Percentiles rank a stretch among this genome's conserved stretches.
phyloP scores from a whole-genome alignment of 345 rosid genomes.

The Viola odorata region DNA sequence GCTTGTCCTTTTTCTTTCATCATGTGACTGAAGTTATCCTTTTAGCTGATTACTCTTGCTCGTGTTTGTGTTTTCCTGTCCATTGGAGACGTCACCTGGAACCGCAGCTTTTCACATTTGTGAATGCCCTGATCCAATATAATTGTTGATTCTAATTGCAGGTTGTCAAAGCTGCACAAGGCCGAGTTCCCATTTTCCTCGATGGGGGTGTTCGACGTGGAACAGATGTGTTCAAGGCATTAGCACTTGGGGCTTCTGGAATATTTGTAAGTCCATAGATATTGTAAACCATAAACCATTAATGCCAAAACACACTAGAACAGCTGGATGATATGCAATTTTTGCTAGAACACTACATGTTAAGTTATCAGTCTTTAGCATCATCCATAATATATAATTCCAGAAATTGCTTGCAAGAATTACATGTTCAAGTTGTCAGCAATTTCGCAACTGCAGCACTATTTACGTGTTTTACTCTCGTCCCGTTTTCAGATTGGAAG shows the following conservation, averaged over 20 bases:
- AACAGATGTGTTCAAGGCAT: constrained; percentile 95
- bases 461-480: neutral
- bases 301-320: too few species aligned
- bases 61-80: neutral
- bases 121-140: too few species aligned
- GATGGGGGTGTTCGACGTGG: constrained; percentile 98
- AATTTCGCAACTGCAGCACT: neutral
- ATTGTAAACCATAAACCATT: too few species aligned
- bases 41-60: too few species aligned
- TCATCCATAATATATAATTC: too few species aligned
- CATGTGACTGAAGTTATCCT: too few species aligned
- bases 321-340: too few species aligned
- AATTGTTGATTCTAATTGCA: constrained; percentile 14
- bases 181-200: constrained; percentile 80
- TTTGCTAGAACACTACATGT: too few species aligned
- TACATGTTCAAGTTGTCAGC: neutral
- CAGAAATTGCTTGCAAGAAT: neutral
- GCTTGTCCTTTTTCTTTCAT: neutral
- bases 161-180: constrained; percentile 89
- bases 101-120: too few species aligned
- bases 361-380: too few species aligned
- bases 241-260: constrained; percentile 95
- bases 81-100: too few species aligned
- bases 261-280: constrained; percentile 59
- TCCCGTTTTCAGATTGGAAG: constrained; percentile 62